Conservation (phyloP, 2,329 filamentous ascomycete genomes). For the Cladosporium sp. region DNA sequence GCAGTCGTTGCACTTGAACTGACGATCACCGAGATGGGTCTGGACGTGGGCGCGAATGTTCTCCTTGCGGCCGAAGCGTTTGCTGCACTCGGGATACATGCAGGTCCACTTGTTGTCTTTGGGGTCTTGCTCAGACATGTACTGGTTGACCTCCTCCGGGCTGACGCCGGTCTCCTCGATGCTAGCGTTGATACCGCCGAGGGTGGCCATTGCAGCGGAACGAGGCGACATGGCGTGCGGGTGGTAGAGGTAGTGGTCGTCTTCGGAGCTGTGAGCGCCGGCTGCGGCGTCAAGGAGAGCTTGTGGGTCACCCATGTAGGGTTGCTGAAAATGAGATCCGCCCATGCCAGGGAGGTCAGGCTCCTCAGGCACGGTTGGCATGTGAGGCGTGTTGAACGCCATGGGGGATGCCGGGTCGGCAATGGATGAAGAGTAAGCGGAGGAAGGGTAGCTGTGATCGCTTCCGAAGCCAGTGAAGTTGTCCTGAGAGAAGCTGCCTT, state of each 20-base stretch:
- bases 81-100: constrained; percentile 67
- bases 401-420: constrained; percentile 44
- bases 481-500: constrained; percentile 9
- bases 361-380: constrained; percentile 36
- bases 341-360: constrained; percentile 18
- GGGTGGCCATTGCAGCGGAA: constrained; percentile 42
- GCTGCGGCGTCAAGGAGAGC: constrained; percentile 24
- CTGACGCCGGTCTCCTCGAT: constrained; percentile 79
- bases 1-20: constrained; percentile 91
- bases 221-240: constrained; percentile 28
- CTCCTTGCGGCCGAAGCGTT: constrained; percentile 93
- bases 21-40: constrained; percentile 93
- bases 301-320: constrained; percentile 20
- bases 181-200: constrained; percentile 55
- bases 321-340: constrained; percentile 24
- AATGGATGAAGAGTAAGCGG: constrained; percentile 46
- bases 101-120: constrained; percentile 45
- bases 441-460: constrained; percentile 45
- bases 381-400: constrained; percentile 32
- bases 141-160: constrained; percentile 63
- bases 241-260: constrained; percentile 12
- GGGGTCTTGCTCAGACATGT: constrained; percentile 45
- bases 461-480: constrained; percentile 27
- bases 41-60: constrained; percentile 99
- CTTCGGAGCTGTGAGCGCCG: constrained; percentile 16